A percentile compares a stretch with the other conserved stretches of the same genome.
Conservation (phyloP, 2,329 filamentous ascomycete species). For the Chaetomium sp. region DNA sequence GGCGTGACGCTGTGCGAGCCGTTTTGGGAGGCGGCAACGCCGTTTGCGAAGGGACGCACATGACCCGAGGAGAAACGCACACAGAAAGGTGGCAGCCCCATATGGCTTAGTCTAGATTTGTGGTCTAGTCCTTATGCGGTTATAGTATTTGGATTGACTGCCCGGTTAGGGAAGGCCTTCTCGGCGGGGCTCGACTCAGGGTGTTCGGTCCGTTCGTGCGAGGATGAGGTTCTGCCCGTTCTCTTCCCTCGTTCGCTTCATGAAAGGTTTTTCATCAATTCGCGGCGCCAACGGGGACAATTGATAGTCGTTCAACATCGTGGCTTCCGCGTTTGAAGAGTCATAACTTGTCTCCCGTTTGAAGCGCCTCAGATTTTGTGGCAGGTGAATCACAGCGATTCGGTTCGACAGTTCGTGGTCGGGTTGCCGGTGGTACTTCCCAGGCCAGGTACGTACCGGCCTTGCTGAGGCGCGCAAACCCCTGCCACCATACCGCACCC, state of each 20-base stretch:
- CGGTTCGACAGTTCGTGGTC: no score
- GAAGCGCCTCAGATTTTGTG: neutral
- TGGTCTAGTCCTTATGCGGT: constrained; percentile 7
- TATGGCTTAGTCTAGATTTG: constrained; percentile 4
- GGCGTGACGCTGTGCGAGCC: neutral
- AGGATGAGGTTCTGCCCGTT: neutral
- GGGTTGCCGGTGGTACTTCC: neutral
- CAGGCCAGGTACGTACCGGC: constrained; percentile 10
- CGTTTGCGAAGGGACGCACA: constrained; percentile 21
- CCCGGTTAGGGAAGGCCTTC: constrained; percentile 9
- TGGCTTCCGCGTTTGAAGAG: neutral
- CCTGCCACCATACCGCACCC: constrained; percentile 15
- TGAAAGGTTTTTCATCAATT: no score
- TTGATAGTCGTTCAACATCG: neutral
- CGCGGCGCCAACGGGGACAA: neutral
- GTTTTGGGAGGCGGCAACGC: constrained; percentile 6
- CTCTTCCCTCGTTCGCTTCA: neutral
- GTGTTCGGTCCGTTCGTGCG: constrained; percentile 20
- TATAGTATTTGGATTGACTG: neutral
- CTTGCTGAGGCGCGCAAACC: constrained; percentile 7
- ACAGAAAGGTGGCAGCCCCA: constrained; percentile 1
- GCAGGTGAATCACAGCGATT: no score
- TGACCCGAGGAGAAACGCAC: constrained; percentile 15
- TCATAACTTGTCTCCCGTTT: neutral
- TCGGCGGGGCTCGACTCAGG: constrained; percentile 8